Evolutionary conservation across 2,329 filamentous ascomycete genomes (phyloP).

Genomic region (Aspergillus niger): DNA sequence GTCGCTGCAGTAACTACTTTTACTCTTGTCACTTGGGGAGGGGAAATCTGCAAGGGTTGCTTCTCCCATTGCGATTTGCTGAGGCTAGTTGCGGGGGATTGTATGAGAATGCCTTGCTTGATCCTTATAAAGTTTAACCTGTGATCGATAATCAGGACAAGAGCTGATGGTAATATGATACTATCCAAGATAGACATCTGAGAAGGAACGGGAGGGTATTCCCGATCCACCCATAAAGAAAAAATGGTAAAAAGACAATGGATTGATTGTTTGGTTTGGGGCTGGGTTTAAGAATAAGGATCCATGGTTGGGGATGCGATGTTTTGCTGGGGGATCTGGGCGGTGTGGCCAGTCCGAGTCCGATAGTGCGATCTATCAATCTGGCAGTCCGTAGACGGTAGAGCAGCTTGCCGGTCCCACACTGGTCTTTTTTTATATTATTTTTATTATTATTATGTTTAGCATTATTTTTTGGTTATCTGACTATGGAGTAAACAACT

Average conservation of each 20-base stretch:
- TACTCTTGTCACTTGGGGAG: neutral
- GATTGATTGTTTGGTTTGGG: no score
- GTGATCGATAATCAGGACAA: neutral
- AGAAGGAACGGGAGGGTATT: neutral
- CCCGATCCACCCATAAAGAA: neutral
- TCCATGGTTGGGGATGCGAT: conserved; percentile 10
- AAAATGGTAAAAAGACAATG: no score
- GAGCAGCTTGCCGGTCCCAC: no score
- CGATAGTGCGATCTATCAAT: no score
- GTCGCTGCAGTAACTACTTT: neutral
- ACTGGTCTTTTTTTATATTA: no score
- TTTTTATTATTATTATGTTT: no score
- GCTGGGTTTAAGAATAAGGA: neutral
- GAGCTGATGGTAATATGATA: no score
- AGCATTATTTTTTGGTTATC: no score
- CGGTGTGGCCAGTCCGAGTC: neutral
- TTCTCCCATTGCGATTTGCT: neutral
- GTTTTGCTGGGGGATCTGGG: neutral
- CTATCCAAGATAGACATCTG: neutral
- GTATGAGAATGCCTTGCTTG: neutral
- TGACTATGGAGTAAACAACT: neutral
- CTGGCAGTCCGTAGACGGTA: no score
- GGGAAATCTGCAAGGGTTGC: neutral
- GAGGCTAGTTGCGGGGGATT: neutral
- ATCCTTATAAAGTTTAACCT: neutral